Conservation (phyloP, 768 basidiomycete species). For the Leucocoprinus birnbaumii region DNA sequence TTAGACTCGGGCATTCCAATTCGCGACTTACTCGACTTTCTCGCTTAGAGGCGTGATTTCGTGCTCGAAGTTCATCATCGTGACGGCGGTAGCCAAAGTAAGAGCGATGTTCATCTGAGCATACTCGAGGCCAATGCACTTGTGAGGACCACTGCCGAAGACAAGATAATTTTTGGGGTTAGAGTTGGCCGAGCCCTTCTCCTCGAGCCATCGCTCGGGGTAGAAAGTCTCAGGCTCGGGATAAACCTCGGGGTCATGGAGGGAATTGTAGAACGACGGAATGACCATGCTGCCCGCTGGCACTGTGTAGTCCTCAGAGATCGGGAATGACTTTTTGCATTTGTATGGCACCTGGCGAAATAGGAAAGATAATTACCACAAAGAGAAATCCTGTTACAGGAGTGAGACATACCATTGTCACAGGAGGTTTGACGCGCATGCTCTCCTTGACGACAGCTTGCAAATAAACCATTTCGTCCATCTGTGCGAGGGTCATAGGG, state of each 20-base stretch:
- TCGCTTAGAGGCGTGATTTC: slow-evolving; percentile 74
- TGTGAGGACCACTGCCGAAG: slow-evolving; percentile 91
- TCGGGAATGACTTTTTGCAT: slow-evolving; percentile 87
- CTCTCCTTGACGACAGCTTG: slow-evolving; percentile 93
- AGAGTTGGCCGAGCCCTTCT: slow-evolving; percentile 68
- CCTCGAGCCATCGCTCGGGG: slow-evolving; percentile 94
- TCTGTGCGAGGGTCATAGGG: slow-evolving; percentile 80
- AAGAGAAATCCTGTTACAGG: slow-evolving; percentile 2
- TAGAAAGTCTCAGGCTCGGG: slow-evolving; percentile 79
- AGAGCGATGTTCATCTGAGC: slow-evolving; percentile 88
- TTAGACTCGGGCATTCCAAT: background rate
- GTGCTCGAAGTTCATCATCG: slow-evolving; percentile 85
- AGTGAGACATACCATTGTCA: slow-evolving; percentile 75
- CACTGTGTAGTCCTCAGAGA: slow-evolving; percentile 87
- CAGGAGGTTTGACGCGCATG: slow-evolving; percentile 88
- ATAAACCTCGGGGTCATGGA: slow-evolving; percentile 88
- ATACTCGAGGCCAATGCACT: slow-evolving; percentile 91
- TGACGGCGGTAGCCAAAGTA: slow-evolving; percentile 78
- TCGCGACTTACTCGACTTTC: slow-evolving; percentile 69
- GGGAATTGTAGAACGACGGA: slow-evolving; percentile 87
- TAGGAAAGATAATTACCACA: slow-evolving; percentile 15
- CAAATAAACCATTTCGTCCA: slow-evolving; percentile 92
- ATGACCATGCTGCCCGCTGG: slow-evolving; percentile 93
- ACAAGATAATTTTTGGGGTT: slow-evolving; percentile 96
- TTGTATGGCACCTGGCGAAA: slow-evolving; percentile 83